Evolutionary conservation across 2,329 filamentous ascomycete genomes (phyloP).

Genomic region (Arthroderma uncinatum): DNA sequence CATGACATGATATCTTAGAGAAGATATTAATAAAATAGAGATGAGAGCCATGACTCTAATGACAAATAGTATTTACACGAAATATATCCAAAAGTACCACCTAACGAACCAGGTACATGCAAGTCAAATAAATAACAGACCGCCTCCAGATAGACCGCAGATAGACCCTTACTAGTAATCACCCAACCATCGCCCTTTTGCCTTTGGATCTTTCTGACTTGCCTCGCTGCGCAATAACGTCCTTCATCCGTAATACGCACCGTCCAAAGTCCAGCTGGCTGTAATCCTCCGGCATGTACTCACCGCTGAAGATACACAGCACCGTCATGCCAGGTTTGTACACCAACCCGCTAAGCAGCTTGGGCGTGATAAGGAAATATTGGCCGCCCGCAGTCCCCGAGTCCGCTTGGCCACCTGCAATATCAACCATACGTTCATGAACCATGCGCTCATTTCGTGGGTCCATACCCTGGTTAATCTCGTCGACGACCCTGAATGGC

Average conservation of each 20-base stretch:
- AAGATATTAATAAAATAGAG: background rate
- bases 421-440: conserved; percentile 95
- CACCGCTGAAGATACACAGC: conserved; percentile 84
- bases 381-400: conserved; percentile 42
- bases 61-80: background rate
- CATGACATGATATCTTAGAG: background rate
- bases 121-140: background rate
- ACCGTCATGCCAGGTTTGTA: conserved; percentile 90
- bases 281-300: conserved; percentile 41
- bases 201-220: background rate
- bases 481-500: conserved; percentile 95
- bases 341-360: conserved; percentile 71
- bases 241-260: conserved; percentile 27
- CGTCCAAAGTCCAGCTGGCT: conserved; percentile 27
- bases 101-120: background rate
- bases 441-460: conserved; percentile 97
- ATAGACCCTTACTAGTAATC: background rate
- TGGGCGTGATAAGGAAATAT: conserved; percentile 97
- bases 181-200: background rate
- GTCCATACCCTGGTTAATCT: conserved; percentile 99
- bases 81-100: conserved; percentile 5
- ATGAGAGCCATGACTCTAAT: background rate
- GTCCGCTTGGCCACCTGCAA: conserved; percentile 63
- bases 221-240: conserved; percentile 17
- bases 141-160: background rate